phyloP scores from a whole-genome alignment of 2,329 filamentous ascomycete genomes.

The Botryotinia globosa region DNA sequence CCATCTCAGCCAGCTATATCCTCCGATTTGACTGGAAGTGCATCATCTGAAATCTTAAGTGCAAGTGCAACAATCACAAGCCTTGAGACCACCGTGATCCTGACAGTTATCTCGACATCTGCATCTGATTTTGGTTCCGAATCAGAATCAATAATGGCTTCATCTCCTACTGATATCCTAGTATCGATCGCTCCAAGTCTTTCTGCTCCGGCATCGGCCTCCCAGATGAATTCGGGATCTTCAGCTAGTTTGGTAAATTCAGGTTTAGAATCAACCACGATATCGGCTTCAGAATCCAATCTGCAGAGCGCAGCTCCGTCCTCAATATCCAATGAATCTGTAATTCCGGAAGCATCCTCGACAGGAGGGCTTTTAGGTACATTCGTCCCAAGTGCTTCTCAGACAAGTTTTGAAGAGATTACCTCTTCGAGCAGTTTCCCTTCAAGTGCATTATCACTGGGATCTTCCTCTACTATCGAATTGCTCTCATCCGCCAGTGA shows the following conservation, averaged over 20 bases:
- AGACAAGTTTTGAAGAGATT: background rate
- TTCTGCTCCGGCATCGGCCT: background rate
- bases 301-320: background rate
- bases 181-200: background rate
- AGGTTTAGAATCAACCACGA: background rate
- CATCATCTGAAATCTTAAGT: background rate
- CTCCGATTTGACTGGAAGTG: background rate
- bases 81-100: background rate
- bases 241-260: background rate
- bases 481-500: background rate
- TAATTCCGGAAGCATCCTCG: background rate
- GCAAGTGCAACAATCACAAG: conserved; percentile 1
- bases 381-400: background rate
- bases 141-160: background rate
- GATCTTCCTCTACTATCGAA: background rate
- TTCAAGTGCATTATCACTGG: background rate
- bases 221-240: background rate
- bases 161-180: background rate
- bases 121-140: background rate
- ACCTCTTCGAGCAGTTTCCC: background rate
- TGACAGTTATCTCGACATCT: background rate
- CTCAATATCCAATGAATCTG: background rate
- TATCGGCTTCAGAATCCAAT: background rate
- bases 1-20: background rate
- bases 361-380: background rate